Base-by-base conservation (phyloP, 106 monocot genomes). In the Dendrobium huoshanense region DNA sequence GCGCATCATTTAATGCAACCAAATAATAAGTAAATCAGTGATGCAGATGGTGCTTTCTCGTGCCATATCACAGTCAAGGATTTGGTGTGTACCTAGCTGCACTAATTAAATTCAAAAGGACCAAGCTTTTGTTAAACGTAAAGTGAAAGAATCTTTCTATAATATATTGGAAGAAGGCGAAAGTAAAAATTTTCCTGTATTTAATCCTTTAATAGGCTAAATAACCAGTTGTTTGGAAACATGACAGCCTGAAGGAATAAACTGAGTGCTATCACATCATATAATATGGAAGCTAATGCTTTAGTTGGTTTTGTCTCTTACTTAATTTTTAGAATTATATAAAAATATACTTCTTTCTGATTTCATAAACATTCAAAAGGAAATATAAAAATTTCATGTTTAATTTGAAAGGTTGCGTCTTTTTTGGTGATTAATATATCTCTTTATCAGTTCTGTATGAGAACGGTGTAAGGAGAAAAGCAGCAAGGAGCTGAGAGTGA, bases 41-140 rank as follows among this genome's bases (percentile, higher is more conserved):
- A 64, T 64, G 64, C 64, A n/a, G 51, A 51, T 51, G 15, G 64
- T n/a, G 64, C 64, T 64, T 64, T 64, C 64, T 64, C 64, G 9
- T 64, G 5, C 64, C 7, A 64, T 24, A 22, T 64, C 64, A 51
- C 51, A 13, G 51, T 51, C 51, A 51, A 51, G 10, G 51, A 51
- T 51, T 51, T 51, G 51, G 51, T 51, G 64, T n/a, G 6, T 7
- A 58, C 58, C 18, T 18, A 20, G 17, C 19, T 16, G 58, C 58
- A 17, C 45, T 45, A 45, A 16, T 58, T 58, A 58, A 58, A 58
- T 17, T 58, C 58, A 58, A 20, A 58, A 58, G 58, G 19, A 19
- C 19, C 15, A 18, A 20, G 64, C 64, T 64, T 64, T 64, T 64
- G 24, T 64, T 25, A 22, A 64, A 64, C n/a, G 64, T 64, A 64